Evolutionary conservation across 1,284 basidiomycete genomes (phyloP).

Genomic region (Apiotrichum porosum): DNA sequence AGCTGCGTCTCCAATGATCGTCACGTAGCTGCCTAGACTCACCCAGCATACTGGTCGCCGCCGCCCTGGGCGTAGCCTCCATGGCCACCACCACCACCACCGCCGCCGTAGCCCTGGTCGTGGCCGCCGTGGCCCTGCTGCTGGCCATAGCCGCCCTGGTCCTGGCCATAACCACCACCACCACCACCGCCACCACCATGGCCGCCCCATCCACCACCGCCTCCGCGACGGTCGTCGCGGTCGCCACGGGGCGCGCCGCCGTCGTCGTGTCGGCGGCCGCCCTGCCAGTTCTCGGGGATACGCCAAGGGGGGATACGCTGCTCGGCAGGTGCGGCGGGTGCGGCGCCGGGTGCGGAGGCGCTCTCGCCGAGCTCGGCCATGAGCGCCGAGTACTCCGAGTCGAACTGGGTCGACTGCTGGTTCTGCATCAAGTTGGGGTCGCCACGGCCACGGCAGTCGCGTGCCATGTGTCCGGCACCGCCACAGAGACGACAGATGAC

Average conservation of each 20-base stretch:
- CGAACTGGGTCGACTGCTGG: conserved; percentile 57
- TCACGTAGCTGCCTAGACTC: too few species aligned
- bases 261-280: conserved; percentile 20
- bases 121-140: conserved; percentile 8
- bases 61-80: not conserved
- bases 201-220: conserved; percentile 11
- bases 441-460: conserved; percentile 72
- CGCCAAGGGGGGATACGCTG: conserved; percentile 52
- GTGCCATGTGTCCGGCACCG: conserved; percentile 90
- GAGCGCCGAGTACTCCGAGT: conserved; percentile 93
- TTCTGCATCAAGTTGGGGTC: conserved; percentile 49
- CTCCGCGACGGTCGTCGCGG: conserved; percentile 25
- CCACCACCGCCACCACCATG: conserved; percentile 17
- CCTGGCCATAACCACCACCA: conserved; percentile 16
- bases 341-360: conserved; percentile 50
- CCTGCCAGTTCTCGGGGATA: conserved; percentile 51
- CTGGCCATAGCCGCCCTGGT: conserved; percentile 8
- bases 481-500: conserved; percentile 96
- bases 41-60: conserved; percentile 40
- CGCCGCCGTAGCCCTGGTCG: not conserved
- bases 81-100: conserved; percentile 4
- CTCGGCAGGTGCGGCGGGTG: conserved; percentile 27
- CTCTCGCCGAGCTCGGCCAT: conserved; percentile 98
- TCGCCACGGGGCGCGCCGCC: conserved; percentile 11
- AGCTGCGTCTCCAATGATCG: too few species aligned